Evolutionary conservation across 208 protist species (phyloP), one percentile per base, ranked within the genome.

Genomic region (Acanthamoeba triangularis): DNA sequence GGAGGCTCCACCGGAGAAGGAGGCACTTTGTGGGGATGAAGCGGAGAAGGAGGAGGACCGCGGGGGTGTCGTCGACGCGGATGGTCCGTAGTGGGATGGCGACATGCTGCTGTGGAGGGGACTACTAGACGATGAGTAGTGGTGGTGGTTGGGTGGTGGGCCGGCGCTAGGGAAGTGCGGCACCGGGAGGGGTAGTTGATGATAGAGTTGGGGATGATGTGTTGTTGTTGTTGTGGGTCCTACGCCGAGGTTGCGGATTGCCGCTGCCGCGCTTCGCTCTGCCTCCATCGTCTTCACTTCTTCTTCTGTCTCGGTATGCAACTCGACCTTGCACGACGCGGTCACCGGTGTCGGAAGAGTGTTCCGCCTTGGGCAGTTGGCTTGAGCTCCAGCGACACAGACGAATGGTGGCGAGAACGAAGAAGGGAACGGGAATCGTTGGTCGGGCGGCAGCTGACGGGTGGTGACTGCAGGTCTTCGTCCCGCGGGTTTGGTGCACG

Each of bases 371-470:
- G 7, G 63, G 2, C 25, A 30, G 6, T 37, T 11, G 8, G 28
- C 59, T 4, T 41, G 67, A 76, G 67, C 67, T 76, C 33, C 67
- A 14, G 35, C 67, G 67, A 76, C 67, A 44, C 41, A 47, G 67
- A n/a, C 28, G 13, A 35, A 1, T 20, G 67, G 67, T 18, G 16
- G 33, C 67, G 7, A 76, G 67, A 76, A 76, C 28, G 67, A 76
- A 76, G 67, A 76, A 76, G 30, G 67, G 67, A 76, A 76, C 67
- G 67, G 67, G 67, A 76, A 76, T 76, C 67, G 67, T 4, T n/a
- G 33, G 30, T 41, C 23, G 33, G 23, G 4, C 25, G n/a, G n/a
- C n/a, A n/a, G n/a, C n/a, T n/a, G n/a, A n/a, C n/a, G n/a, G n/a
- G n/a, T n/a, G n/a, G n/a, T n/a, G n/a, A n/a, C n/a, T n/a, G n/a